Conservation (phyloP, 2,329 filamentous ascomycete genomes). For the Phaeosphaeria sp. region DNA sequence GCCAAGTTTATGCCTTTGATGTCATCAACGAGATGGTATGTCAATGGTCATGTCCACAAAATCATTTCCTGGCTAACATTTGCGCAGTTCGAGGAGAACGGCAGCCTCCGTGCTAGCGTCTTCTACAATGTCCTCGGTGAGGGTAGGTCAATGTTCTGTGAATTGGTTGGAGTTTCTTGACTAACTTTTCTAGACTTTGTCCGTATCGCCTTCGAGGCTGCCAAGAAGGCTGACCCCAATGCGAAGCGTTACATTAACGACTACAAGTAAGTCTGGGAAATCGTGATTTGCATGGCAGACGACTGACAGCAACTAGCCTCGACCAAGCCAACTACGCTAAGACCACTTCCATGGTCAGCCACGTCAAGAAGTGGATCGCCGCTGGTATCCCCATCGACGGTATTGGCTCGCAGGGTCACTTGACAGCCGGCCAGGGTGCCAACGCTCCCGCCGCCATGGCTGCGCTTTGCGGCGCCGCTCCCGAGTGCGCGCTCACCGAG, state of each 20-base stretch:
- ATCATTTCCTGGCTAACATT: too few relatives aligned
- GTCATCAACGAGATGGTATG: conserved; percentile 66
- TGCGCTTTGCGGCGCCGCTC: conserved; percentile 60
- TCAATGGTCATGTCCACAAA: too few relatives aligned
- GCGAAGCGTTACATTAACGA: conserved; percentile 81
- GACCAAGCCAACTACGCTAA: conserved; percentile 68
- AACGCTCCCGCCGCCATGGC: conserved; percentile 56
- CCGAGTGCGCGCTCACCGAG: conserved; percentile 71
- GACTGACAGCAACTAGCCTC: conserved; percentile 58
- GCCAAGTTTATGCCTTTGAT: conserved; percentile 69
- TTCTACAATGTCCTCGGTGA: conserved; percentile 74
- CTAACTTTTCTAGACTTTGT: conserved; percentile 59
- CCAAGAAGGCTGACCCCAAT: conserved; percentile 68
- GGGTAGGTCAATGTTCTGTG: conserved; percentile 28
- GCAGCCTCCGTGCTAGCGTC: conserved; percentile 64
- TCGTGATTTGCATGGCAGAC: background rate
- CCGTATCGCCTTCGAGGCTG: conserved; percentile 73
- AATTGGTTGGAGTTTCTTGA: background rate
- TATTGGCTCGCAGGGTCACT: conserved; percentile 58
- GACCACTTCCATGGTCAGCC: conserved; percentile 60
- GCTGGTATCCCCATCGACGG: conserved; percentile 71
- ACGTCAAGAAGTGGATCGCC: conserved; percentile 70
- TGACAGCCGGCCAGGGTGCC: conserved; percentile 57
- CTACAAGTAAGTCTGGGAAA: conserved; percentile 50
- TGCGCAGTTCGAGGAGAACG: conserved; percentile 62